Base-by-base conservation (phyloP, 2,329 filamentous ascomycete species). In the Ascochyta koolunga region DNA sequence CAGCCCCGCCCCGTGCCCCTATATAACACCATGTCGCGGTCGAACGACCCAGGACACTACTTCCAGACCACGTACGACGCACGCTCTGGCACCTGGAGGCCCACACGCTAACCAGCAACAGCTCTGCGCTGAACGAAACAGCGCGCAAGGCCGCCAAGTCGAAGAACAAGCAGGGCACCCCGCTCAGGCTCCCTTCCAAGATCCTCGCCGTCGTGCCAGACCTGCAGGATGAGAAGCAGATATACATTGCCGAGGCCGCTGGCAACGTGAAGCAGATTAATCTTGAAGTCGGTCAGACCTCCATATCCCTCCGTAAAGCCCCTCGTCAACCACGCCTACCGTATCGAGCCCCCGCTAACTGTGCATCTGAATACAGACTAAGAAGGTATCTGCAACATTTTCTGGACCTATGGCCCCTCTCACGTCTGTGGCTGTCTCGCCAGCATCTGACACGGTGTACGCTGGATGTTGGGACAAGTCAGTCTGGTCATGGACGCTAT, bases 391-490 rank as follows among this genome's bases (percentile, higher is more conserved):
- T 45, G 73, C 76, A 13, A 67, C 80, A 4, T 96, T 89, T 69
- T 84, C 84, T 68, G 91, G 91, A 2, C 90, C 93, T 16, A 83
- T 83, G 39, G 89, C 91, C 3, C 95, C 95, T 1, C 80, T 96
- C 9, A 74, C 73, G 18, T 75, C 69, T n/a, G 43, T 76, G 37
- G 68, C 68, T 25, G 44, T 75, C 16, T 71, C 68, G 5, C 42
- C 63, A 2, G 60, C 25, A 10, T 67, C 68, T 4, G 65, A 68
- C 44, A 89, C 82, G 1, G 70, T 97, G 10, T 97, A 91, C 73
- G 91, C 91, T 21, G 93, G 93, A 29, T 95, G 88, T 54, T 99
- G 95, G 95, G 93, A 99, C 77, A 96, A 96, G 77, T 83, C 86
- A 18, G 83, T 98, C 53, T 96, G 92, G 87, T 89, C 89, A 27